Conservation (phyloP, 495 filamentous ascomycete species). For the Neurospora sp. region DNA sequence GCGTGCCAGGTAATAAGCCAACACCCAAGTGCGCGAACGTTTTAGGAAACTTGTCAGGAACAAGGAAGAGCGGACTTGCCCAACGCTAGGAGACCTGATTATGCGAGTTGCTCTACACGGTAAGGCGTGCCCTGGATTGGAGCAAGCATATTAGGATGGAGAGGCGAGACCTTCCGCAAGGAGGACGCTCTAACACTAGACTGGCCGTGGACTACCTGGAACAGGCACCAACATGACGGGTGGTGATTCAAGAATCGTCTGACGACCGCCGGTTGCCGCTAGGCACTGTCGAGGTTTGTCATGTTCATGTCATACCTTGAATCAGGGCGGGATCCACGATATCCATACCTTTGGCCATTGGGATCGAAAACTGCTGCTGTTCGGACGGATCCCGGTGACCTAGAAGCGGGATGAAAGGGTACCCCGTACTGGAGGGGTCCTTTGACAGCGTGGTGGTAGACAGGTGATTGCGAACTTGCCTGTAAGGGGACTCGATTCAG, state of each 20-base stretch:
- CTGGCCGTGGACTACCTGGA: constrained; percentile 6
- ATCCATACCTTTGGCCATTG: neutral
- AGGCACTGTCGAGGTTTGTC: constrained; percentile 20
- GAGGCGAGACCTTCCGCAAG: constrained; percentile 26
- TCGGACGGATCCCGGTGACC: neutral
- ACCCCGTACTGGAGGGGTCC: constrained; percentile 9
- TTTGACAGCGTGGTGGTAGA: constrained; percentile 14
- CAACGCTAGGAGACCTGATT: constrained; percentile 13
- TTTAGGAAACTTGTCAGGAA: constrained; percentile 15
- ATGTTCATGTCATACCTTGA: constrained; percentile 22
- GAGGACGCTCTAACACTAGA: constrained; percentile 23
- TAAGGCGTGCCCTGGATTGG: constrained; percentile 14
- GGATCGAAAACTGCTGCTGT: neutral
- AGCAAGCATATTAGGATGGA: constrained; percentile 16
- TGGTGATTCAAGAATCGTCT: constrained; percentile 7
- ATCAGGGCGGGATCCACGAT: neutral
- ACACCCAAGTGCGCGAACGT: neutral
- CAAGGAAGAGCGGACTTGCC: constrained; percentile 14
- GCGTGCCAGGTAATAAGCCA: neutral
- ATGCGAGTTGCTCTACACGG: constrained; percentile 20
- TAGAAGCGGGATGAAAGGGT: neutral
- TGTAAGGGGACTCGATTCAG: constrained; percentile 8
- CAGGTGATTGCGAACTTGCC: constrained; percentile 3
- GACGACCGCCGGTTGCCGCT: constrained; percentile 10
- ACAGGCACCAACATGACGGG: neutral